Evolutionary conservation across 2,329 filamentous ascomycete genomes (phyloP).

Genomic region (Aspergillus aculeatinus): DNA sequence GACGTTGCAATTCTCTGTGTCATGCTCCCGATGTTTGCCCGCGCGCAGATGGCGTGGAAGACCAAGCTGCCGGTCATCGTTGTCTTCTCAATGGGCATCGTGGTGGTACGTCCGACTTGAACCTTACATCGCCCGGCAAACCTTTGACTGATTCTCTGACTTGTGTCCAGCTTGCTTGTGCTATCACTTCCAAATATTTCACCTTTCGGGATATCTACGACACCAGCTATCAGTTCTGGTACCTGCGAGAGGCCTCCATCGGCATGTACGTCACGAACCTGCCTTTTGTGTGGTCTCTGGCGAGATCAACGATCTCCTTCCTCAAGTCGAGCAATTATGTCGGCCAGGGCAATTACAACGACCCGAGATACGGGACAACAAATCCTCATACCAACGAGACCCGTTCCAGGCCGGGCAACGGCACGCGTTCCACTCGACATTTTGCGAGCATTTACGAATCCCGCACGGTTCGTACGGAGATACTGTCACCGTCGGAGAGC

Average conservation of each 20-base stretch:
- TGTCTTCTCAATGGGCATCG: constrained; percentile 6
- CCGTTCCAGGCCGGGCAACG: not conserved
- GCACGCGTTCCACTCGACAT: not conserved
- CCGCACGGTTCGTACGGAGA: not conserved
- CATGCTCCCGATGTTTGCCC: constrained; percentile 1
- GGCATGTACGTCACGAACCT: constrained; percentile 8
- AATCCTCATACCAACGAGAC: not conserved
- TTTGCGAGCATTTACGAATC: not conserved
- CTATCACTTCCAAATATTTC: constrained; percentile 4
- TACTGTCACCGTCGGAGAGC: not conserved
- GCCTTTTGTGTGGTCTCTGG: constrained; percentile 5
- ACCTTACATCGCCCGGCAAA: not conserved
- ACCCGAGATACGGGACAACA: constrained; percentile 1
- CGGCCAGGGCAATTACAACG: not conserved
- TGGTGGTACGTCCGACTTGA: not conserved
- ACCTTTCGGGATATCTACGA: constrained; percentile 4
- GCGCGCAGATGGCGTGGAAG: constrained; percentile 4
- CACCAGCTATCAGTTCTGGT: constrained; percentile 7
- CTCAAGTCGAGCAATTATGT: constrained; percentile 3
- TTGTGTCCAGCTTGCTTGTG: not conserved
- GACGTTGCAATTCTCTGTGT: constrained; percentile 1
- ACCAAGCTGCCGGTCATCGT: constrained; percentile 4
- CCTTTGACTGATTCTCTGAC: not conserved
- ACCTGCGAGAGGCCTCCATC: constrained; percentile 5
- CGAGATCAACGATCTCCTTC: not conserved